Conservation (phyloP, 139 green algal genomes). For the Parachlorella kessleri region DNA sequence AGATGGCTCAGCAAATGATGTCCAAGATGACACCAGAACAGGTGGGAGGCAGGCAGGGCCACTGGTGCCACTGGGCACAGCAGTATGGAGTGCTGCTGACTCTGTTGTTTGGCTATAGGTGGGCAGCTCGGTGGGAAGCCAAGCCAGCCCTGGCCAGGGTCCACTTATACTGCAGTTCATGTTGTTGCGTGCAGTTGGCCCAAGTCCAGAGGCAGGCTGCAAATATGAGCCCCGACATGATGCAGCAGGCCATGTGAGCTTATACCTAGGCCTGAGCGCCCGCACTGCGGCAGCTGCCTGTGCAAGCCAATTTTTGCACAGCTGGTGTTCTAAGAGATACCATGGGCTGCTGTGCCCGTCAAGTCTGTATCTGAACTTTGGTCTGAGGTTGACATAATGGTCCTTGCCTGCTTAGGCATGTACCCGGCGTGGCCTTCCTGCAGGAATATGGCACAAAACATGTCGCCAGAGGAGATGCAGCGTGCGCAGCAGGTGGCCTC, state of each 20-base stretch:
- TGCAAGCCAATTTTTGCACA: no score
- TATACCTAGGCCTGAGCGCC: no score
- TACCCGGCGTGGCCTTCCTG: no score
- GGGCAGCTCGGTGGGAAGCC: neutral
- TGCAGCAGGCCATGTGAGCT: slow-evolving; percentile 49
- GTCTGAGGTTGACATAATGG: no score
- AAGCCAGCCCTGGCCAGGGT: neutral
- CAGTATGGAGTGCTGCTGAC: neutral
- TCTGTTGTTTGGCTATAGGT: neutral
- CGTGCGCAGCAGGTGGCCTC: slow-evolving; percentile 6
- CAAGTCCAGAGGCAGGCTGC: slow-evolving; percentile 37
- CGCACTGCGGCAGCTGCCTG: no score
- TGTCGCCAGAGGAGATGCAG: slow-evolving; percentile 15
- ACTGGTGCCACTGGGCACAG: neutral
- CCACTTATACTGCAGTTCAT: neutral
- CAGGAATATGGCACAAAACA: slow-evolving; percentile 14
- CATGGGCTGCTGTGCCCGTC: no score
- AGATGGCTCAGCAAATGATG: slow-evolving; percentile 44
- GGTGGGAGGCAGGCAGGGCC: neutral
- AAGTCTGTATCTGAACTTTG: no score
- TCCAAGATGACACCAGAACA: slow-evolving; percentile 49
- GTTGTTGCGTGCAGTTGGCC: slow-evolving; percentile 29
- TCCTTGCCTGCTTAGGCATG: no score
- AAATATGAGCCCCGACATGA: slow-evolving; percentile 35
- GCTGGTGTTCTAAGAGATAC: no score